phyloP scores from a whole-genome alignment of 495 filamentous ascomycete genomes.

The Parathielavia hyrcaniae region DNA sequence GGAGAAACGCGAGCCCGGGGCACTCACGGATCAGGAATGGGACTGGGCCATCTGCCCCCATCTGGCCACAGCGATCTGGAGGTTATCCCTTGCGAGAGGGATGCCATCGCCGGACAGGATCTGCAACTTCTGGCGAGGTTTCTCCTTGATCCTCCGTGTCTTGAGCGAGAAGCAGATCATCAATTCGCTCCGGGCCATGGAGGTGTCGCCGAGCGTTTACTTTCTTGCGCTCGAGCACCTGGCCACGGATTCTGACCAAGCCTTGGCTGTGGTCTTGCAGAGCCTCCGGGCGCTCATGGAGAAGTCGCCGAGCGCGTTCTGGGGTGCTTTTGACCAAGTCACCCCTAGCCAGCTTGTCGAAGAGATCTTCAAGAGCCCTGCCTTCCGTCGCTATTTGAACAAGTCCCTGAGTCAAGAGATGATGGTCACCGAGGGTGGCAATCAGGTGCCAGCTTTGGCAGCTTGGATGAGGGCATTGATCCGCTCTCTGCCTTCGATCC shows the following conservation, averaged over 20 bases:
- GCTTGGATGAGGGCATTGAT: slow-evolving; percentile 72
- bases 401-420: slow-evolving; percentile 50
- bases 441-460: slow-evolving; percentile 48
- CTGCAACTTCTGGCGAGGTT: slow-evolving; percentile 66
- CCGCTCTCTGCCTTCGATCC: slow-evolving; percentile 62
- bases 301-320: slow-evolving; percentile 71
- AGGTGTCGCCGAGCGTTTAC: slow-evolving; percentile 64
- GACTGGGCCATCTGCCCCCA: slow-evolving; percentile 72
- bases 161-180: slow-evolving; percentile 70
- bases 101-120: slow-evolving; percentile 33
- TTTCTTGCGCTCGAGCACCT: slow-evolving; percentile 71
- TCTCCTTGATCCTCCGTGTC: slow-evolving; percentile 60
- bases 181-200: slow-evolving; percentile 68
- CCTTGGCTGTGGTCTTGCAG: slow-evolving; percentile 56
- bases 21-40: slow-evolving; percentile 61
- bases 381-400: slow-evolving; percentile 55
- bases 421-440: slow-evolving; percentile 50
- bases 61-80: slow-evolving; percentile 44
- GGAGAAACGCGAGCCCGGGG: slow-evolving; percentile 48
- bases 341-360: slow-evolving; percentile 68
- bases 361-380: slow-evolving; percentile 65
- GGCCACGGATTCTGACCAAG: slow-evolving; percentile 48
- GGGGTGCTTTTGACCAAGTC: slow-evolving; percentile 76
- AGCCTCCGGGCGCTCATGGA: slow-evolving; percentile 61
- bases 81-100: slow-evolving; percentile 16